phyloP scores from a whole-genome alignment of 768 basidiomycete species.

The Sistotremastrum suecicum region DNA sequence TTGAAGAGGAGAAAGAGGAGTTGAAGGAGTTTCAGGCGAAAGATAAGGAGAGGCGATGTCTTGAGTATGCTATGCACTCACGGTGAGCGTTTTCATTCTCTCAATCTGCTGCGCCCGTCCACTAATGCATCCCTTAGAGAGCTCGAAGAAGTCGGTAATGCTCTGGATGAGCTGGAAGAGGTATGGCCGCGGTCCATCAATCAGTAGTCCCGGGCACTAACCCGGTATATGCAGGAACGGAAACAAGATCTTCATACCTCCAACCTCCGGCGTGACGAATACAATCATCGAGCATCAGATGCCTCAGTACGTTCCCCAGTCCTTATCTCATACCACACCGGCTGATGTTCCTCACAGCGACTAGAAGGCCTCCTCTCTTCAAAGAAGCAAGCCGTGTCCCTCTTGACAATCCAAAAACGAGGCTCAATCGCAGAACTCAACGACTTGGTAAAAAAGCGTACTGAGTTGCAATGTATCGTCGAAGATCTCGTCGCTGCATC shows the following conservation, averaged over 20 bases:
- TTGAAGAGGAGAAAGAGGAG: slow-evolving; percentile 97
- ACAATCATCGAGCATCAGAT: slow-evolving; percentile 69
- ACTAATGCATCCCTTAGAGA: slow-evolving; percentile 23
- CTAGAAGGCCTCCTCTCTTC: slow-evolving; percentile 62
- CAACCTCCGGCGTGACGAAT: slow-evolving; percentile 72
- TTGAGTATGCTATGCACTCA: slow-evolving; percentile 91
- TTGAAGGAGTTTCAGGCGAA: slow-evolving; percentile 93
- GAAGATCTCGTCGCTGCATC: slow-evolving; percentile 60
- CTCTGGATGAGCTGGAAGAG: slow-evolving; percentile 73
- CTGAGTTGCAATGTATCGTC: slow-evolving; percentile 76
- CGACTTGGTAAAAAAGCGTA: slow-evolving; percentile 72
- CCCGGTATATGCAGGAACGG: slow-evolving; percentile 43
- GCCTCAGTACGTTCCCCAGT: slow-evolving; percentile 44
- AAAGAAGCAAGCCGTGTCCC: slow-evolving; percentile 56
- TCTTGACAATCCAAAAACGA: slow-evolving; percentile 50
- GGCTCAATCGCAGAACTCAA: slow-evolving; percentile 75
- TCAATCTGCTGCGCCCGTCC: too few relatives aligned
- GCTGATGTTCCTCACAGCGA: slow-evolving; percentile 27
- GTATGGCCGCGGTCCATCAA: background rate
- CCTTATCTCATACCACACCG: background rate
- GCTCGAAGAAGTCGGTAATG: slow-evolving; percentile 73
- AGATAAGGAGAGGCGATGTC: slow-evolving; percentile 84
- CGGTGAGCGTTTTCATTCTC: slow-evolving; percentile 15
- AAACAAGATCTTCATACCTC: slow-evolving; percentile 71
- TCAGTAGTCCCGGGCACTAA: background rate